These are phyloP conservation scores for Auricularia sp. DNA, from an alignment of 768 basidiomycete species.

Conservation along the genomic window DNA sequence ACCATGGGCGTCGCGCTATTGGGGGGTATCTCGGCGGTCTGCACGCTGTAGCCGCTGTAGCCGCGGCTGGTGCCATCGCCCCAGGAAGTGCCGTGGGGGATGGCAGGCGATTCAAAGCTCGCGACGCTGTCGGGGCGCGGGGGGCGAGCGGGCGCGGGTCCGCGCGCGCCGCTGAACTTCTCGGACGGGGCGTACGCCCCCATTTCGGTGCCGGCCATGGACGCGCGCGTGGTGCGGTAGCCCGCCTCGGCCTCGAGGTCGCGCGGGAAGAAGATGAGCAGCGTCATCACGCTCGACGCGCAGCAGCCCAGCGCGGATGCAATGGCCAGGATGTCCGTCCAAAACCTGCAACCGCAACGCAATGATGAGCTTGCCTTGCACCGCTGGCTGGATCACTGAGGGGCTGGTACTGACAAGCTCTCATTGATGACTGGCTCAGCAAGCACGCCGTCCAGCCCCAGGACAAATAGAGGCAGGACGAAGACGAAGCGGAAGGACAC, in stretches of 20 bases:
- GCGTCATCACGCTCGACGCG: slow-evolving; percentile 63
- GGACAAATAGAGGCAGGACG: slow-evolving; percentile 48
- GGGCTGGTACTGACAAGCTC: slow-evolving; percentile 30
- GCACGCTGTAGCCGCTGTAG: background rate
- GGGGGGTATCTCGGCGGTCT: background rate
- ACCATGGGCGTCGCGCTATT: background rate
- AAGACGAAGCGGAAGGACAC: slow-evolving; percentile 67
- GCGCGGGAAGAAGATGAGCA: slow-evolving; percentile 82
- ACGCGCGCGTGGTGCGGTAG: background rate
- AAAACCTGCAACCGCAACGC: slow-evolving; percentile 22
- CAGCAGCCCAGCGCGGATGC: slow-evolving; percentile 47
- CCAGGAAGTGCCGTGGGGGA: background rate
- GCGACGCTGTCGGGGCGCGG: background rate
- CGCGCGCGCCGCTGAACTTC: background rate
- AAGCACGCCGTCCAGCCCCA: slow-evolving; percentile 59
- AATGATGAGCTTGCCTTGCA: background rate
- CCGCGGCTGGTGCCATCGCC: background rate
- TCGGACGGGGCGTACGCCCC: background rate
- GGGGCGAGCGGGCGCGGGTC: background rate
- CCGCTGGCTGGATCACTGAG: background rate
- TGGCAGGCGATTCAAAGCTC: background rate
- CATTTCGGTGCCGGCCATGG: background rate
- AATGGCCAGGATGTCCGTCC: slow-evolving; percentile 42
- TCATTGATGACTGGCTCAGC: slow-evolving; percentile 51
- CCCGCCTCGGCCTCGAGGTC: slow-evolving; percentile 35